Base-by-base conservation (phyloP, 2,329 filamentous ascomycete species). In the Phialophora chinensis region DNA sequence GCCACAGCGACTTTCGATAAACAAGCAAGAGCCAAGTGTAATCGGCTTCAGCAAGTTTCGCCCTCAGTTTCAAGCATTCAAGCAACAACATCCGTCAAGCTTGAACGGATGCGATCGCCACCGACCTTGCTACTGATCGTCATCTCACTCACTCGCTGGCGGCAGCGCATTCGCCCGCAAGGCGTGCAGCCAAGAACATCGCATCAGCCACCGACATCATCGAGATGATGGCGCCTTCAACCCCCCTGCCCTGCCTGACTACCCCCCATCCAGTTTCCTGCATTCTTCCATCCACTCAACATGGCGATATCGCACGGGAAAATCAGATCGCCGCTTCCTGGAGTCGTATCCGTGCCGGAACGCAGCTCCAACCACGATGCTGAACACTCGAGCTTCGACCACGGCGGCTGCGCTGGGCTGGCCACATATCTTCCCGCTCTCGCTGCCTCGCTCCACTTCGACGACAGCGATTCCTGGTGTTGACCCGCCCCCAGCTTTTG, bases 151-250 rank as follows among this genome's bases (percentile, higher is more conserved):
- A 2, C 12, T 25, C n/a, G 4, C 2, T 3, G 8, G 7, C 8
- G 47, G 20, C 47, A 50, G 47, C 23, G 17, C 47, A 50, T 23
- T 59, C 20, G 33, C 56, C 47, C 14, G 25, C 27, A 3, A 44
- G 38, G 38, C 38, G 38, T 3, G 38, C 38, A n/a, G 44, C 57
- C 57, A 60, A 60, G 57, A 50, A 5, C 38, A 49, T 35, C 17
- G 42, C 20, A 11, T 25, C 23, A 50, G 57, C 57, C 57, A 60
- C 57, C 23, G 42, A 60, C 57, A 60, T 60, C 57, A 60, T 60
- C 42, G 42, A 20, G 27, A 60, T 35, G 14, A 6, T 10, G 44
- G 42, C n/a, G 12, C 17, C n/a, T 10, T n/a, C 6, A 31, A 31
- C 31, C 31, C 20, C 55, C 35, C 27, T 42, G 38, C 38, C 4